Conservation (phyloP, 2,329 filamentous ascomycete species). For the Exophiala viscosa region DNA sequence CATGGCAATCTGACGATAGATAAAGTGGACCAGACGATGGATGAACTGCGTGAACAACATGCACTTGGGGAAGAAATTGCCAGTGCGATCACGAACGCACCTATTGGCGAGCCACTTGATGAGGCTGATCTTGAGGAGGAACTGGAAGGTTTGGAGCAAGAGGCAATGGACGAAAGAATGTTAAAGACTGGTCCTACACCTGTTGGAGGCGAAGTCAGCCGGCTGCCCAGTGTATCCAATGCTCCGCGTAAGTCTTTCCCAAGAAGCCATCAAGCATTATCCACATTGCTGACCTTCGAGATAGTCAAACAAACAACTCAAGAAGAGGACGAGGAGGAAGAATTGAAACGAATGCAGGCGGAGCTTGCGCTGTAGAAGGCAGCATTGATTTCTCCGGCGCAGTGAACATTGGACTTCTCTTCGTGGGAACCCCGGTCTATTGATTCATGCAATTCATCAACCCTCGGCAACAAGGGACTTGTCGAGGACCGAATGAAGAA, state of each 20-base stretch:
- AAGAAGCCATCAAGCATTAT: background rate
- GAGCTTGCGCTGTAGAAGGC: constrained; percentile 85
- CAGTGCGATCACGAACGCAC: constrained; percentile 72
- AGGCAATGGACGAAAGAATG: constrained; percentile 90
- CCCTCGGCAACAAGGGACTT: background rate
- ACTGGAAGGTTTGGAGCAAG: constrained; percentile 81
- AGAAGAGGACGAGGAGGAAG: constrained; percentile 94
- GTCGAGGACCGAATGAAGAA: background rate
- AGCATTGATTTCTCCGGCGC: background rate
- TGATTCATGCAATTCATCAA: too few relatives aligned
- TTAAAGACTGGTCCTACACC: constrained; percentile 82
- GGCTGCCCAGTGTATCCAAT: constrained; percentile 70
- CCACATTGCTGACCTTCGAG: constrained; percentile 31
- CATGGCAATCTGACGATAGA: constrained; percentile 87
- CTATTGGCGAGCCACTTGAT: constrained; percentile 67
- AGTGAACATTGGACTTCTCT: background rate
- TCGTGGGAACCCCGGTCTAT: too few relatives aligned
- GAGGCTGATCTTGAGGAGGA: constrained; percentile 84
- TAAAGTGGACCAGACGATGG: constrained; percentile 94
- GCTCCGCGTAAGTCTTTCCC: constrained; percentile 64
- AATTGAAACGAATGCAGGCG: constrained; percentile 85
- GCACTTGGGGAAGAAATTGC: constrained; percentile 90
- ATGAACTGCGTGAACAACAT: constrained; percentile 86
- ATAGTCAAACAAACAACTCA: constrained; percentile 41
- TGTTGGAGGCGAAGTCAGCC: constrained; percentile 70